phyloP scores from a whole-genome alignment of 805 yeast species.

The Ogataea nonfermentans region DNA sequence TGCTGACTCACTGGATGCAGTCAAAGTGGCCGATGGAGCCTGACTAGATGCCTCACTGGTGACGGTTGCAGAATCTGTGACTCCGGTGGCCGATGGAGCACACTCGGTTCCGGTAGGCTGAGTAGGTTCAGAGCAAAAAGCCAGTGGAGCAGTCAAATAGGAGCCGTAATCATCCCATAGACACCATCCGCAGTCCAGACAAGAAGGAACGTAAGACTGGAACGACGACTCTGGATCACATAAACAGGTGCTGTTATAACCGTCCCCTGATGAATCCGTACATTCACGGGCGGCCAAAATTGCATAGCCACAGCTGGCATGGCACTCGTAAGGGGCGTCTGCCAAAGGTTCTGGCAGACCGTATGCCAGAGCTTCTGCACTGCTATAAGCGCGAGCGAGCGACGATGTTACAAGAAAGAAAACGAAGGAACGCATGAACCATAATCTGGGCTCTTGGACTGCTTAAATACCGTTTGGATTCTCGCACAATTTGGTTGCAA shows the following conservation, averaged over 20 bases:
- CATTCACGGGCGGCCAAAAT: constrained; percentile 31
- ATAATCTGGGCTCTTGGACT: neutral
- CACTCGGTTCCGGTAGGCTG: constrained; percentile 37
- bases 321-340: constrained; percentile 32
- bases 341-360: constrained; percentile 31
- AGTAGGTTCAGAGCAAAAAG: constrained; percentile 31
- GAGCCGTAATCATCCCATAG: constrained; percentile 37
- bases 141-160: constrained; percentile 30
- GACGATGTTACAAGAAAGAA: neutral
- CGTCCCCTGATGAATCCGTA: constrained; percentile 15
- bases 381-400: constrained; percentile 12
- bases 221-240: constrained; percentile 32
- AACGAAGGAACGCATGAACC: neutral
- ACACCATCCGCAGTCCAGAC: constrained; percentile 41
- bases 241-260: constrained; percentile 33
- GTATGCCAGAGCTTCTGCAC: constrained; percentile 27
- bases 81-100: constrained; percentile 16
- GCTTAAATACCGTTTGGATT: too few relatives aligned
- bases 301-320: constrained; percentile 34
- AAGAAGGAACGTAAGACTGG: constrained; percentile 23
- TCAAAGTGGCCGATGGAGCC: neutral
- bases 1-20: neutral
- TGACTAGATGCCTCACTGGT: neutral
- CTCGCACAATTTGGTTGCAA: too few relatives aligned
- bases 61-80: neutral